These are phyloP conservation scores for Dactylorhiza incarnata DNA, from an alignment of 106 monocot species.

Conservation along the genomic window DNA sequence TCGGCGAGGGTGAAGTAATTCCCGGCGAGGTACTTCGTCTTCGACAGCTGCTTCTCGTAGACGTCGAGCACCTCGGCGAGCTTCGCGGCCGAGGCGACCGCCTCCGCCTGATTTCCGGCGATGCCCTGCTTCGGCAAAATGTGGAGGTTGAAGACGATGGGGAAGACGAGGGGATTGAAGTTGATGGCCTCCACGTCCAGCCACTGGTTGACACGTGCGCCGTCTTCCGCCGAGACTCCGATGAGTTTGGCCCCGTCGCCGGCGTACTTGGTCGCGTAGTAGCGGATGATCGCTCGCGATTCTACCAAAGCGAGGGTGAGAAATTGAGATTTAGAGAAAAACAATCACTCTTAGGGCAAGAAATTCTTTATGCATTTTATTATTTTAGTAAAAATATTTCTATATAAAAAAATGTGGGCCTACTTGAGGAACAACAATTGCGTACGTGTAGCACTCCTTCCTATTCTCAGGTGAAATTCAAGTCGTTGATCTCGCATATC, in stretches of 20 bases:
- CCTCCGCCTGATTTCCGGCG: constrained; percentile 11
- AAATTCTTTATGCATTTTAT: too few relatives aligned
- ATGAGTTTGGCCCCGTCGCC: constrained; percentile 8
- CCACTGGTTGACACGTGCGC: constrained; percentile 12
- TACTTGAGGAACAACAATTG: too few relatives aligned
- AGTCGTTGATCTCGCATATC: too few relatives aligned
- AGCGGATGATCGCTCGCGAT: constrained; percentile 32
- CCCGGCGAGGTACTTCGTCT: constrained; percentile 41
- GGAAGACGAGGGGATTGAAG: constrained; percentile 19
- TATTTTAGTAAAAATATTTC: too few relatives aligned
- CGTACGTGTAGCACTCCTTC: too few relatives aligned
- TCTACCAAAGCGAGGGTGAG: constrained; percentile 20
- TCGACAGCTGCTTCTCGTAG: constrained; percentile 35
- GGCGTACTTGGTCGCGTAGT: constrained; percentile 20
- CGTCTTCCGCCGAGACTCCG: background rate
- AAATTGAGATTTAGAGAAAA: too few relatives aligned
- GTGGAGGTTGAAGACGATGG: constrained; percentile 27
- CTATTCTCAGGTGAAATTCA: too few relatives aligned
- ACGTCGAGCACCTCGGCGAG: constrained; percentile 55
- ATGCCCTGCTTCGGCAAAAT: constrained; percentile 22
- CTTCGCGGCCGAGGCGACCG: constrained; percentile 19
- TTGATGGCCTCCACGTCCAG: constrained; percentile 34
- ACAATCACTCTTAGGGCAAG: too few relatives aligned
- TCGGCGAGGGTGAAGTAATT: constrained; percentile 49
- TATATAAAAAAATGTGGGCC: too few relatives aligned